phyloP scores from a whole-genome alignment of 495 filamentous ascomycete genomes.

The Cudoniella acicularis region DNA sequence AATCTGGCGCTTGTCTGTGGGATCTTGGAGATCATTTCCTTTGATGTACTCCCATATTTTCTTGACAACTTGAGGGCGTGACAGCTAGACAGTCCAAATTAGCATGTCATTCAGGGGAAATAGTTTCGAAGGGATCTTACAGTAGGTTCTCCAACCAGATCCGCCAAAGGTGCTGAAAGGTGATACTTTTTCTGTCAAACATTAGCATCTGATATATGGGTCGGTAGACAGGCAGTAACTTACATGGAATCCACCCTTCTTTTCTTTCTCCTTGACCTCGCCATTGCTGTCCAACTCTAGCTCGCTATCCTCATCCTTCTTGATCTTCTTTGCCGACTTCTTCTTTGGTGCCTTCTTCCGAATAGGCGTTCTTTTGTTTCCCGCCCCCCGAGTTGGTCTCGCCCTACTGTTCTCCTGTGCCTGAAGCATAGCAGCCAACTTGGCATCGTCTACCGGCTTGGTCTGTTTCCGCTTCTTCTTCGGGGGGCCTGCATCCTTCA shows the following conservation, averaged over 20 bases:
- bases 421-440: constrained; percentile 81
- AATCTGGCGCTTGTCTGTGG: constrained; percentile 85
- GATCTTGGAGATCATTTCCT: constrained; percentile 81
- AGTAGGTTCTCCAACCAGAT: constrained; percentile 48
- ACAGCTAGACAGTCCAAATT: constrained; percentile 53
- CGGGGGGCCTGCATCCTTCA: constrained; percentile 38
- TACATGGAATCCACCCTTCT: constrained; percentile 36
- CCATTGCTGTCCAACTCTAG: constrained; percentile 58
- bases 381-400: constrained; percentile 63
- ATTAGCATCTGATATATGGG: neutral
- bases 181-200: constrained; percentile 58
- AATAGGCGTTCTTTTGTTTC: constrained; percentile 51
- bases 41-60: constrained; percentile 93
- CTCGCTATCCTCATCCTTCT: constrained; percentile 77
- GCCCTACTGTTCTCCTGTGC: constrained; percentile 79
- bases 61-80: constrained; percentile 92
- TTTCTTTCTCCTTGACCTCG: constrained; percentile 53
- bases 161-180: constrained; percentile 62
- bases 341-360: constrained; percentile 59
- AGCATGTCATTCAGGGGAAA: neutral
- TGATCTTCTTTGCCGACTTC: constrained; percentile 61
- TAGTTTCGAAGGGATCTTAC: constrained; percentile 31
- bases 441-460: constrained; percentile 68
- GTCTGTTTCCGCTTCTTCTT: constrained; percentile 51
- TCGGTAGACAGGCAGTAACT: neutral